Percentiles rank a stretch among this genome's conserved stretches.
Evolutionary conservation across 139 green algal species (phyloP).

Genomic region (Mesotaenium endlicherianum): DNA sequence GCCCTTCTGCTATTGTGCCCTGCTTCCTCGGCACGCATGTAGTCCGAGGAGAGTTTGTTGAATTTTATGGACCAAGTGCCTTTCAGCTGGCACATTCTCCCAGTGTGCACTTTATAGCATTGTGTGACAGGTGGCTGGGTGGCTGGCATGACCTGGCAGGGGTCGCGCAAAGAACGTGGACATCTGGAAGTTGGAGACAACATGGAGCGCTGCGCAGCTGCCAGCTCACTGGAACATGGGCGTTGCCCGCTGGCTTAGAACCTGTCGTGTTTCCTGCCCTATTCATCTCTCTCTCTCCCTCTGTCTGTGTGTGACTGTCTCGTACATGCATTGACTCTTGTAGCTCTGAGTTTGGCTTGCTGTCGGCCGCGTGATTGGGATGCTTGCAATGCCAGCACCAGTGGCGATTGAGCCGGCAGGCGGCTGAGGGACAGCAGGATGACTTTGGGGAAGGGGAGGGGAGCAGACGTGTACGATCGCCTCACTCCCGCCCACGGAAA

Average conservation of each 20-base stretch:
- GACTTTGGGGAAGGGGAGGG: too few species aligned
- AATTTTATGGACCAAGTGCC: not conserved
- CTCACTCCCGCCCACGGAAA: not conserved
- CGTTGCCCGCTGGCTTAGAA: conserved; percentile 22
- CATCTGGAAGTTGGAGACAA: conserved; percentile 8
- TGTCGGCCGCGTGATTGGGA: too few species aligned
- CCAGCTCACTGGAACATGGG: conserved; percentile 48
- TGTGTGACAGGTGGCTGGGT: too few species aligned
- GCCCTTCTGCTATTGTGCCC: not conserved
- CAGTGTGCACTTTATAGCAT: not conserved
- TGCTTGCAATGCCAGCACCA: too few species aligned
- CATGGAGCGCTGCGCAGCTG: conserved; percentile 9
- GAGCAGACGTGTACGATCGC: conserved; percentile 47
- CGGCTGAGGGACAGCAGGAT: too few species aligned
- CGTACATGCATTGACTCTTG: too few species aligned
- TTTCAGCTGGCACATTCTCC: not conserved
- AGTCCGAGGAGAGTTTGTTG: too few species aligned
- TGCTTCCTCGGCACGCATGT: too few species aligned
- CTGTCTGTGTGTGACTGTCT: not conserved
- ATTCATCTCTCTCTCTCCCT: not conserved
- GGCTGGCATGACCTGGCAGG: too few species aligned
- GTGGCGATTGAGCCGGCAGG: too few species aligned
- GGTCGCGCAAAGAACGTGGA: conserved; percentile 9
- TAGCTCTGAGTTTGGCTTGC: too few species aligned
- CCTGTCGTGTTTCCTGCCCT: not conserved